Percentiles rank a stretch among this genome's conserved stretches.
Evolutionary conservation across 148 eudicot genomes (phyloP).

Genomic region (Chenopodium formosanum): DNA sequence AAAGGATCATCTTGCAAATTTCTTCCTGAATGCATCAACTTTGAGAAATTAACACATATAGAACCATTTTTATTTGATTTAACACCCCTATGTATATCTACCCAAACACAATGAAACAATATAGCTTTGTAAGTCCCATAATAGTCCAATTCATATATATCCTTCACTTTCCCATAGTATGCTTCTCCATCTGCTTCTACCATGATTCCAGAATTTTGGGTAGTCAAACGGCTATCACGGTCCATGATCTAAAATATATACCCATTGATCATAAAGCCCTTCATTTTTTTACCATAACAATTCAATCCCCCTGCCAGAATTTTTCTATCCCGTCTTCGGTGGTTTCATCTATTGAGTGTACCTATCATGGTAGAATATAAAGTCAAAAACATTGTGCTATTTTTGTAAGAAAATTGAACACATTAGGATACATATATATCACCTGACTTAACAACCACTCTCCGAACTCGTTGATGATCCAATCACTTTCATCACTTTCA

Average conservation of each 20-base stretch:
- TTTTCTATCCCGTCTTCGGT: not conserved
- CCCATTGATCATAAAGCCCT: not conserved
- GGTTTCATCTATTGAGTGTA: not conserved
- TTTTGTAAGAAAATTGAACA: not conserved
- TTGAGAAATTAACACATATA: conserved; percentile 14
- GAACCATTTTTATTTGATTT: not conserved
- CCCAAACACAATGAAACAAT: conserved; percentile 23
- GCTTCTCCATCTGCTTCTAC: not conserved
- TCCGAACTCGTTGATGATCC: conserved; percentile 3
- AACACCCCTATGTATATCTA: conserved; percentile 8
- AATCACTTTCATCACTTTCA: not conserved
- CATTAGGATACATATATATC: too few species aligned
- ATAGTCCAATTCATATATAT: too few species aligned
- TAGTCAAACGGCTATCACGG: not conserved
- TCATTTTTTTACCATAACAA: not conserved
- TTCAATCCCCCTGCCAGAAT: not conserved
- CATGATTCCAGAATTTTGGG: not conserved
- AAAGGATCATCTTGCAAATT: conserved; percentile 27
- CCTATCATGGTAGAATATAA: not conserved
- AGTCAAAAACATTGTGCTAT: not conserved
- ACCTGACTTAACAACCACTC: not conserved
- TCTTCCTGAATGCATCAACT: conserved; percentile 26
- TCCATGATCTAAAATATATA: not conserved
- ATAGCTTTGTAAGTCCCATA: not conserved
- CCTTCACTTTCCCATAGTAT: too few species aligned